Evolutionary conservation across 805 yeast species (phyloP).

Genomic region (Barnettozyma botsteinii): DNA sequence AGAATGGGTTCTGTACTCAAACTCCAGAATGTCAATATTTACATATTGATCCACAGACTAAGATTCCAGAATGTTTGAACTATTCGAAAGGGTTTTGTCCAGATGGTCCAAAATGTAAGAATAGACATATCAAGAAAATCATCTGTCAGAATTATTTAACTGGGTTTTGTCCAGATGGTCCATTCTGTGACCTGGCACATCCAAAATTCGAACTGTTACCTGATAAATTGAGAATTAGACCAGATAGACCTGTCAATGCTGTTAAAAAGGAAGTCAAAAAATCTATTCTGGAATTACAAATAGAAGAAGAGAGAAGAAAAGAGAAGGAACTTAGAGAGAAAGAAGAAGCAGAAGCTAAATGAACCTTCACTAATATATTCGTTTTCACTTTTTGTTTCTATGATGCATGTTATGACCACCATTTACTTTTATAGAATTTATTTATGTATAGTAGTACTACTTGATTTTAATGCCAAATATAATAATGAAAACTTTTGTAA

Average conservation of each 20-base stretch:
- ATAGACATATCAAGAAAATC: constrained; percentile 70
- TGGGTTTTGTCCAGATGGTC: constrained; percentile 92
- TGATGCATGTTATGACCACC: too few relatives aligned
- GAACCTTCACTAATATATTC: too few relatives aligned
- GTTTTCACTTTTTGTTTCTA: too few relatives aligned
- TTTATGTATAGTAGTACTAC: neutral
- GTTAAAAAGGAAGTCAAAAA: constrained; percentile 14
- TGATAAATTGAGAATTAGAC: constrained; percentile 32
- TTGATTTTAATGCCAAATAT: neutral
- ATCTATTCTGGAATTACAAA: constrained; percentile 23
- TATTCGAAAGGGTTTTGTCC: constrained; percentile 89
- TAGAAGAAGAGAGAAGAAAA: constrained; percentile 22
- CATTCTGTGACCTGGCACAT: constrained; percentile 65
- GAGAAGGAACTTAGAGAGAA: constrained; percentile 16
- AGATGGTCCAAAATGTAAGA: constrained; percentile 80
- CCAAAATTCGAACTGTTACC: constrained; percentile 62
- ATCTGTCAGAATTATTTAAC: constrained; percentile 76
- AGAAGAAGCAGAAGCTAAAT: neutral
- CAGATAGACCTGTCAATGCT: constrained; percentile 24
- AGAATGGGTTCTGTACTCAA: constrained; percentile 81
- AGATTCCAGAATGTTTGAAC: constrained; percentile 81
- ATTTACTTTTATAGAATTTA: too few relatives aligned
- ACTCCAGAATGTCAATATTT: constrained; percentile 89
- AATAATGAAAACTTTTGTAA: too few relatives aligned
- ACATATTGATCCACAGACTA: constrained; percentile 84